phyloP scores from a whole-genome alignment of 257 asterid genomes.

The Thymus mandschuricus region DNA sequence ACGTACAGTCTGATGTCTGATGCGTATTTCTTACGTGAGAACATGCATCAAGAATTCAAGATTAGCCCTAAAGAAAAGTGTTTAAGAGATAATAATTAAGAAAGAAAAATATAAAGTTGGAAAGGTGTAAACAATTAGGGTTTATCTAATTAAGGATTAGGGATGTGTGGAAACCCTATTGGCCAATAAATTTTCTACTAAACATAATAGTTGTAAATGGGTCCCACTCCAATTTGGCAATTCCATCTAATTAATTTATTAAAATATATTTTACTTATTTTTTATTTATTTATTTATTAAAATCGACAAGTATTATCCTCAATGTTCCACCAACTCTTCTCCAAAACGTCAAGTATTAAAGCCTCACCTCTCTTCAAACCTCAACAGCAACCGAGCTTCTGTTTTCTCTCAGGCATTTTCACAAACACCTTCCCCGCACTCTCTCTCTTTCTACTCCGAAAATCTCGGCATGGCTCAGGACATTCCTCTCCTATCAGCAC shows the following conservation, averaged over 20 bases:
- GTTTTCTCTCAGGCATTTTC: constrained; percentile 11
- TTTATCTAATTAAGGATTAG: neutral
- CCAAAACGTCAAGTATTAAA: constrained; percentile 32
- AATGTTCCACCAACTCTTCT: constrained; percentile 24
- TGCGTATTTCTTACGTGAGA: too few species aligned
- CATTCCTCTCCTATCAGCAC: constrained; percentile 31
- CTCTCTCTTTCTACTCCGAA: too few species aligned
- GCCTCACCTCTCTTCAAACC: constrained; percentile 24
- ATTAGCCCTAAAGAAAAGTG: too few species aligned
- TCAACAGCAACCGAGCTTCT: constrained; percentile 11
- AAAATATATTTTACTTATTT: neutral
- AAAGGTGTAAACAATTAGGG: neutral
- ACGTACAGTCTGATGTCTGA: too few species aligned
- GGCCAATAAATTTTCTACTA: constrained; percentile 15
- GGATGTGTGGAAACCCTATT: constrained; percentile 25
- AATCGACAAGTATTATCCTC: constrained; percentile 38
- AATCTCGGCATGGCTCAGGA: constrained; percentile 32
- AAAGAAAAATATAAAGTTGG: neutral
- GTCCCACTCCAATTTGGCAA: constrained; percentile 28
- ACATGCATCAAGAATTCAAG: too few species aligned
- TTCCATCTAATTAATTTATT: neutral
- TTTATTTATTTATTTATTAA: neutral
- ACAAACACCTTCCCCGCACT: constrained; percentile 23
- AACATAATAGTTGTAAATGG: constrained; percentile 19
- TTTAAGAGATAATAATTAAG: too few species aligned